These are phyloP conservation scores for Sclerospora graminicola DNA, from an alignment of 352 stramenopile genomes.

Conservation along the genomic window DNA sequence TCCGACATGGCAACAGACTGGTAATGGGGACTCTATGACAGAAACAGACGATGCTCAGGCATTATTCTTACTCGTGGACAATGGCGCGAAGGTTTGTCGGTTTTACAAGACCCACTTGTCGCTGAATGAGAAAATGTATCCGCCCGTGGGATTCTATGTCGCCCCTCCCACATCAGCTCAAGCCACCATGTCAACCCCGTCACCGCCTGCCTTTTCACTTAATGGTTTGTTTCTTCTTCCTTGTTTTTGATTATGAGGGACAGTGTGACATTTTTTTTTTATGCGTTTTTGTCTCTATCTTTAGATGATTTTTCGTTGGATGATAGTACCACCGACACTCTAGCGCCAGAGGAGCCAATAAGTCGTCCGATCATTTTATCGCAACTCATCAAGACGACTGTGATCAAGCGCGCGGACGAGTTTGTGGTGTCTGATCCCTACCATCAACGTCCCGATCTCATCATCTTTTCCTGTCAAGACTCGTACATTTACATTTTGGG, in stretches of 20 bases:
- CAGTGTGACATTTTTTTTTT: not conserved
- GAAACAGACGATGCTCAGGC: constrained; percentile 11
- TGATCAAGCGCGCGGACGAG: constrained; percentile 71
- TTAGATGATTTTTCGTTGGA: constrained; percentile 40
- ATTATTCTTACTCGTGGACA: constrained; percentile 27
- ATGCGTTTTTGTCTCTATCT: constrained; percentile 1
- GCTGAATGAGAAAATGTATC: constrained; percentile 75
- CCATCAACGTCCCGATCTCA: constrained; percentile 40
- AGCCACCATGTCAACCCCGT: constrained; percentile 12
- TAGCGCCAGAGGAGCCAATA: constrained; percentile 12
- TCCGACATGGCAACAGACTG: constrained; percentile 38
- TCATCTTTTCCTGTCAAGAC: constrained; percentile 90
- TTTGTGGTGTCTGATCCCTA: constrained; percentile 25
- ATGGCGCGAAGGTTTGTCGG: constrained; percentile 45
- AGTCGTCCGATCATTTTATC: constrained; percentile 41
- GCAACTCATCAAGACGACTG: constrained; percentile 58
- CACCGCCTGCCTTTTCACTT: constrained; percentile 21
- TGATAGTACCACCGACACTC: constrained; percentile 9
- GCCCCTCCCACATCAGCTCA: constrained; percentile 7
- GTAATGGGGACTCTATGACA: constrained; percentile 5
- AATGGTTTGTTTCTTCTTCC: constrained; percentile 17
- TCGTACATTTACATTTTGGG: constrained; percentile 92
- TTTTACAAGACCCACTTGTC: constrained; percentile 72
- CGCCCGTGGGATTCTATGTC: constrained; percentile 59
- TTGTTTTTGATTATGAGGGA: no score